A percentile compares a stretch with the other conserved stretches of the same genome.
phyloP scores from a whole-genome alignment of 306 rosid genomes.

The Vigna mungo region DNA sequence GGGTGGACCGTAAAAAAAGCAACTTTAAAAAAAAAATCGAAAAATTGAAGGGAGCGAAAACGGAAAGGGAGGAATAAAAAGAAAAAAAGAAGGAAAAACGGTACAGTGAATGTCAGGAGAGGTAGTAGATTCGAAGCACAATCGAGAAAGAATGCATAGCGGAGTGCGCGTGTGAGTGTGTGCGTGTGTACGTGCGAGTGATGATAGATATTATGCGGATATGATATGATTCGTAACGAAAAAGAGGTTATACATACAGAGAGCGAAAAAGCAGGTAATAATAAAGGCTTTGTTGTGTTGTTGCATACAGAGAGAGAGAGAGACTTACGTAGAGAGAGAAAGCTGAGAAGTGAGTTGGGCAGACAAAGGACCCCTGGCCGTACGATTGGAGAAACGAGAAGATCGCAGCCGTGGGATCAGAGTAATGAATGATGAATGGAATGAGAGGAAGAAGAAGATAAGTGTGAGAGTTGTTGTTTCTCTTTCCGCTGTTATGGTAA shows the following conservation, averaged over 20 bases:
- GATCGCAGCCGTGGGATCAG: conserved; percentile 86
- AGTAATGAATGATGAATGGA: conserved; percentile 48
- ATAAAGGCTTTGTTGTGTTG: conserved; percentile 42
- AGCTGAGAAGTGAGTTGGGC: conserved; percentile 36
- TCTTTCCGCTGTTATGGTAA: conserved; percentile 19
- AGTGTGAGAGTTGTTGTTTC: conserved; percentile 7
- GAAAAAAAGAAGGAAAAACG: not conserved
- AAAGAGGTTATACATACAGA: conserved; percentile 23
- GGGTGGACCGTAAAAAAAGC: conserved; percentile 2
- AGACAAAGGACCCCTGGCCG: conserved; percentile 66
- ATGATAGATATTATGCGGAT: conserved; percentile 15
- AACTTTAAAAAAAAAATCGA: not conserved
- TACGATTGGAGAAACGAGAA: conserved; percentile 68
- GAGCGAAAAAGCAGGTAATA: conserved; percentile 45
- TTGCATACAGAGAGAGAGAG: not conserved
- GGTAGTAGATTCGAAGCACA: conserved; percentile 42
- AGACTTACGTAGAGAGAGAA: conserved; percentile 71
- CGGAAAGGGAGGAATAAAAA: not conserved
- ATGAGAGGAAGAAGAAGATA: conserved; percentile 49
- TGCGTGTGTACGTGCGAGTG: conserved; percentile 36
- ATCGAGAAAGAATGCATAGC: conserved; percentile 26
- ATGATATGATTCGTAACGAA: conserved; percentile 48
- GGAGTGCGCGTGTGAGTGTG: not conserved
- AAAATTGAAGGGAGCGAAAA: conserved; percentile 24
- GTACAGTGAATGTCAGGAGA: conserved; percentile 52